A percentile compares a stretch with the other conserved stretches of the same genome.
phyloP scores from a whole-genome alignment of 108 stramenopile species.

The Fragilariopsis cylindrus region DNA sequence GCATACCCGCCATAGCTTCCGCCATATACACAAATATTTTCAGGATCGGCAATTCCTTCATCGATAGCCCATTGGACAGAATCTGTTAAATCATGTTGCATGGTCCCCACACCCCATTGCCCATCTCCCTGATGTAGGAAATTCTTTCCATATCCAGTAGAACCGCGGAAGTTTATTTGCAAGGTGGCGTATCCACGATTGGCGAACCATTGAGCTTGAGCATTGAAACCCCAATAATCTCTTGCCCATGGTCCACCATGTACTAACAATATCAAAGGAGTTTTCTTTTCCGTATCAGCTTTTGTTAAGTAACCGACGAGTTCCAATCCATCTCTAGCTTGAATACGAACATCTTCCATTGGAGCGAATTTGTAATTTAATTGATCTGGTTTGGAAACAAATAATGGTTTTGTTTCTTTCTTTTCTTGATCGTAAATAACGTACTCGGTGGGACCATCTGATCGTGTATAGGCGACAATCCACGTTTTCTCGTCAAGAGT shows the following conservation, averaged over 20 bases:
- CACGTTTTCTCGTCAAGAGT: conserved; percentile 58
- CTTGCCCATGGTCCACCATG: conserved; percentile 69
- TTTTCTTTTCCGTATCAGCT: conserved; percentile 33
- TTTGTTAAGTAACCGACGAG: conserved; percentile 56
- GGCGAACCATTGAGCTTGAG: conserved; percentile 56
- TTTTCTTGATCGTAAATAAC: conserved; percentile 46
- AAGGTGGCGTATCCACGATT: conserved; percentile 64
- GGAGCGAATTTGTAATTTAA: conserved; percentile 59
- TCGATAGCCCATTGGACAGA: conserved; percentile 59
- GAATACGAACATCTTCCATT: conserved; percentile 59
- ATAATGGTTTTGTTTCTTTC: conserved; percentile 42
- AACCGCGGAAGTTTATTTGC: conserved; percentile 63
- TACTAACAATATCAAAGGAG: conserved; percentile 55
- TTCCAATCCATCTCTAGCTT: conserved; percentile 54
- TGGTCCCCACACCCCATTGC: conserved; percentile 66
- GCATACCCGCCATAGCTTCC: conserved; percentile 70
- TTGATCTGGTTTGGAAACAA: conserved; percentile 40
- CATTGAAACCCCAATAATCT: conserved; percentile 58
- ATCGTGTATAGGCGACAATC: conserved; percentile 45
- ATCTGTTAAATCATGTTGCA: conserved; percentile 69
- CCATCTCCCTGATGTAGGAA: conserved; percentile 64
- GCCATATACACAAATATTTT: conserved; percentile 62
- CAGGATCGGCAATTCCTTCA: conserved; percentile 57
- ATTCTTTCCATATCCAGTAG: conserved; percentile 62
- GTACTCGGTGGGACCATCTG: conserved; percentile 57